Evolutionary conservation across 1,284 basidiomycete genomes (phyloP).

Genomic region (Exobasidium rhododendri): DNA sequence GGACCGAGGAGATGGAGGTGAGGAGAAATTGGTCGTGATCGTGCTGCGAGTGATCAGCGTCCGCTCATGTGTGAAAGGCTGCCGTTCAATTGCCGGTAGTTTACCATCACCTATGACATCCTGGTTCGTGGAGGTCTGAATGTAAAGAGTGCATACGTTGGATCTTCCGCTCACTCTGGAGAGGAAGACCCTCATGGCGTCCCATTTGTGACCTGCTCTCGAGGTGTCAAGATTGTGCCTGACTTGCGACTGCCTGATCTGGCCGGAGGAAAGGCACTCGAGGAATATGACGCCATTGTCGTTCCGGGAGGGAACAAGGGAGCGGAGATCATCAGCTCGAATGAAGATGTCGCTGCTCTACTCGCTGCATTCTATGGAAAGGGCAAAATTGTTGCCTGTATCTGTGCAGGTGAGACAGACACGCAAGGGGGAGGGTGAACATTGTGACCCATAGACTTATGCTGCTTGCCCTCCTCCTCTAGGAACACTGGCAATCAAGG

Average conservation of each 20-base stretch:
- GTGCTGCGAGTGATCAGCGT: background rate
- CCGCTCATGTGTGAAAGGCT: background rate
- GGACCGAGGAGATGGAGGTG: slow-evolving; percentile 72
- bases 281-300: slow-evolving; percentile 65
- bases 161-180: slow-evolving; percentile 21
- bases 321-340: slow-evolving; percentile 69
- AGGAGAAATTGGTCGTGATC: background rate
- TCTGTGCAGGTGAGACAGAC: slow-evolving; percentile 33
- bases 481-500: slow-evolving; percentile 65
- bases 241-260: slow-evolving; percentile 38
- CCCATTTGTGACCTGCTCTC: slow-evolving; percentile 27
- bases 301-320: slow-evolving; percentile 79
- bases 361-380: slow-evolving; percentile 64
- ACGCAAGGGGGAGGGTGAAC: background rate
- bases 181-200: slow-evolving; percentile 25
- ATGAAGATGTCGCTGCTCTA: slow-evolving; percentile 64
- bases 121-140: slow-evolving; percentile 43
- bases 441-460: background rate
- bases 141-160: slow-evolving; percentile 35
- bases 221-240: slow-evolving; percentile 46
- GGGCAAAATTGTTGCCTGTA: slow-evolving; percentile 36
- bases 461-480: slow-evolving; percentile 31
- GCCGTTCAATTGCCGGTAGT: slow-evolving; percentile 48
- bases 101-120: slow-evolving; percentile 47
- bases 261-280: slow-evolving; percentile 48